These are phyloP conservation scores for Cytospora piceicola DNA, from an alignment of 2,329 filamentous ascomycete genomes.

Conservation along the genomic window DNA sequence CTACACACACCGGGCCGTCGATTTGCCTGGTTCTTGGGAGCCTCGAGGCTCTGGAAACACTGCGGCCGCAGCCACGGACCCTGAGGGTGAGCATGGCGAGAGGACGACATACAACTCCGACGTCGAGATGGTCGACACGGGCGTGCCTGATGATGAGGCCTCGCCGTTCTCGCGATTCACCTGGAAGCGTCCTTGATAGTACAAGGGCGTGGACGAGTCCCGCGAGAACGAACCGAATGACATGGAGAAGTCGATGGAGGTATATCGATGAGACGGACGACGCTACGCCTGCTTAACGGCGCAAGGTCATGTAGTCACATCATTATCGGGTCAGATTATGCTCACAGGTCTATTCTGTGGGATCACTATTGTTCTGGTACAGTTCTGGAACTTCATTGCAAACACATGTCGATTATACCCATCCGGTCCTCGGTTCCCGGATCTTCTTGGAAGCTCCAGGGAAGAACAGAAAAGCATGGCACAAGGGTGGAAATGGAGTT, in stretches of 20 bases:
- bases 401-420: not conserved
- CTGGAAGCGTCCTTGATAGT: conserved; percentile 1
- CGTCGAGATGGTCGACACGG: conserved; percentile 13
- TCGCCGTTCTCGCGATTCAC: conserved; percentile 7
- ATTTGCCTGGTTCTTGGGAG: not conserved
- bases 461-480: not conserved
- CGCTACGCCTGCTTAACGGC: not conserved
- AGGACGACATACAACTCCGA: not conserved
- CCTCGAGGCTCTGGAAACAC: not conserved
- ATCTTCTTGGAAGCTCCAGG: not conserved
- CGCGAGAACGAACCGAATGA: not conserved
- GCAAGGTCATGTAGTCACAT: not conserved
- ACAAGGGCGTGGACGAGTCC: not conserved
- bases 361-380: not conserved
- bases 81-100: not conserved
- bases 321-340: not conserved
- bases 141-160: not conserved
- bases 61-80: not conserved
- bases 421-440: not conserved
- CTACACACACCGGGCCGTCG: not conserved
- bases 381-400: not conserved
- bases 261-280: not conserved
- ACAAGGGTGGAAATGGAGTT: not conserved
- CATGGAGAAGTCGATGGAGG: not conserved
- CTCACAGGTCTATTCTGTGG: not conserved